These are phyloP conservation scores for Penicillium sp. DNA, from an alignment of 2,329 filamentous ascomycete genomes.

Conservation along the genomic window DNA sequence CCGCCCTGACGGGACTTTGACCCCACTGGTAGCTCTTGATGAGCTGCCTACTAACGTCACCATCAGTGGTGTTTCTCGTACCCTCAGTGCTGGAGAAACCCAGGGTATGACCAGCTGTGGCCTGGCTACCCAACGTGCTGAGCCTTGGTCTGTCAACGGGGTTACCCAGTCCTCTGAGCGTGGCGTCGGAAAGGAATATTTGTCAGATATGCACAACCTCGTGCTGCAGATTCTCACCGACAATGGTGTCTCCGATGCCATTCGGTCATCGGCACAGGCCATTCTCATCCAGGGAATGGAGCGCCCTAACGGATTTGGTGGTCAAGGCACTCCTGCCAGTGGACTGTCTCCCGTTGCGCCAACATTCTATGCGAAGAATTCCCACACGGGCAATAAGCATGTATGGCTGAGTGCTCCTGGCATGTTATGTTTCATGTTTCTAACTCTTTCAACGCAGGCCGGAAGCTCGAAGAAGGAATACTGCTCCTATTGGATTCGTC, in stretches of 20 bases:
- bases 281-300: slow-evolving; percentile 10
- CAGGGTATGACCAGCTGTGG: slow-evolving; percentile 46
- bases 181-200: neutral
- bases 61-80: slow-evolving; percentile 40
- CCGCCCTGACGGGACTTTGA: slow-evolving; percentile 41
- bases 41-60: slow-evolving; percentile 42
- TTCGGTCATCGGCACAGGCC: slow-evolving; percentile 23
- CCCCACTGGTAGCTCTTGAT: slow-evolving; percentile 46
- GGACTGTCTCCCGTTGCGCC: neutral
- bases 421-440: neutral
- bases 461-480: slow-evolving; percentile 62
- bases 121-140: slow-evolving; percentile 29
- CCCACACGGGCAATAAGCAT: neutral
- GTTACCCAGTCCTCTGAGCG: neutral
- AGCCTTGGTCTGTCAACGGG: slow-evolving; percentile 39
- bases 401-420: neutral
- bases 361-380: neutral
- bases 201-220: slow-evolving; percentile 18
- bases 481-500: slow-evolving; percentile 87
- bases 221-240: slow-evolving; percentile 24
- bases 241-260: slow-evolving; percentile 16
- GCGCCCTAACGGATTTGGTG: neutral
- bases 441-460: slow-evolving; percentile 11
- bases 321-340: neutral
- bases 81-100: slow-evolving; percentile 37